Conservation (phyloP, 2,329 filamentous ascomycete species). For the Bisporella sp. region DNA sequence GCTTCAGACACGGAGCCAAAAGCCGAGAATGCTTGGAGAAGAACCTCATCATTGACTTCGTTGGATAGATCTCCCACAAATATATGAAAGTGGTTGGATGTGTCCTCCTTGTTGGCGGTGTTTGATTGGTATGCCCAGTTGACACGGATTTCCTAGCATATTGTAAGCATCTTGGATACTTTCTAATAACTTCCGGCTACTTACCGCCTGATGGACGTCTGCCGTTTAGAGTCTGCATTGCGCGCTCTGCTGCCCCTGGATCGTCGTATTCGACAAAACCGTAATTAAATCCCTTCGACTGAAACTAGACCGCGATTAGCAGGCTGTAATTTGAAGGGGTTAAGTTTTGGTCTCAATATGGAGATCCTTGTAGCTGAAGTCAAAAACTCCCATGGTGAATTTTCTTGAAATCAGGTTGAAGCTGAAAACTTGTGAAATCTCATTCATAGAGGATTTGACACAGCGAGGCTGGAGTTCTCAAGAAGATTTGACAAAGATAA, state of each 20-base stretch:
- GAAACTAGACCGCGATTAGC: slow-evolving; percentile 33
- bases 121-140: slow-evolving; percentile 99
- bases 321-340: slow-evolving; percentile 21
- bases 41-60: slow-evolving; percentile 94
- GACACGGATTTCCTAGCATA: slow-evolving; percentile 81
- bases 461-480: slow-evolving; percentile 13
- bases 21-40: slow-evolving; percentile 88
- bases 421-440: slow-evolving; percentile 15
- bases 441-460: slow-evolving; percentile 16
- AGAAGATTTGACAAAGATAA: slow-evolving; percentile 19
- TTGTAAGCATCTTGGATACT: slow-evolving; percentile 17
- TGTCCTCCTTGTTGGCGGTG: slow-evolving; percentile 90
- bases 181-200: slow-evolving; percentile 25
- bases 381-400: background rate
- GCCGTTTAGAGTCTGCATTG: slow-evolving; percentile 95
- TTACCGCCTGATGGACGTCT: slow-evolving; percentile 91
- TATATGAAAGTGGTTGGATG: slow-evolving; percentile 96
- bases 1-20: slow-evolving; percentile 96
- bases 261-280: slow-evolving; percentile 99
- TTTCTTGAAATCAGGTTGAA: slow-evolving; percentile 3
- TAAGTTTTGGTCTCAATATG: slow-evolving; percentile 1
- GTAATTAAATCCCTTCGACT: slow-evolving; percentile 97
- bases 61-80: slow-evolving; percentile 98
- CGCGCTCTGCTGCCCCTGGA: slow-evolving; percentile 89
- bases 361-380: no score